Percentiles rank a stretch among this genome's conserved stretches.
Evolutionary conservation across 768 basidiomycete species (phyloP).

Genomic region (Panaeolus cyanescens): DNA sequence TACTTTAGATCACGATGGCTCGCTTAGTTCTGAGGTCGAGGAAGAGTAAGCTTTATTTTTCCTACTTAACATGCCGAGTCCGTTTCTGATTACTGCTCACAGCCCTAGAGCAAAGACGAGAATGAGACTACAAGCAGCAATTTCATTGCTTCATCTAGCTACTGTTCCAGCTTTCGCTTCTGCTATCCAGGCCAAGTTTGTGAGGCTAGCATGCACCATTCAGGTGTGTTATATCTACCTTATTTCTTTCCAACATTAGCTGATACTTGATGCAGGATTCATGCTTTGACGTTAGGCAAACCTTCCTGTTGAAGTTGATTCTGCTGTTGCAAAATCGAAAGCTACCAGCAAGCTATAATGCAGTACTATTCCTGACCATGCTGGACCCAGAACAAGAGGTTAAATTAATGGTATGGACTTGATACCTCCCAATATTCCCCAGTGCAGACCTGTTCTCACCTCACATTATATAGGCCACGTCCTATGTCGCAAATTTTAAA

Average conservation of each 20-base stretch:
- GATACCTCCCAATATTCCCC: background rate
- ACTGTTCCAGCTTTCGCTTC: slow-evolving; percentile 58
- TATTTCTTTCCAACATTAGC: background rate
- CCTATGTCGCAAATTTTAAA: slow-evolving; percentile 55
- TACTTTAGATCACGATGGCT: slow-evolving; percentile 70
- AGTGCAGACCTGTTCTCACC: background rate
- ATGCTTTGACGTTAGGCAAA: slow-evolving; percentile 81
- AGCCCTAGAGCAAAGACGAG: slow-evolving; percentile 71
- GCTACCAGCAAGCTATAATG: slow-evolving; percentile 72
- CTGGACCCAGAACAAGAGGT: slow-evolving; percentile 91
- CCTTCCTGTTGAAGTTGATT: slow-evolving; percentile 76
- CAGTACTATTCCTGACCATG: slow-evolving; percentile 85
- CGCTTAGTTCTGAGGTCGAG: slow-evolving; percentile 43
- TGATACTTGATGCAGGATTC: slow-evolving; percentile 60
- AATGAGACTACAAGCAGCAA: slow-evolving; percentile 80
- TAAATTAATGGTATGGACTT: slow-evolving; percentile 54
- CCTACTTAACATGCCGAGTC: background rate
- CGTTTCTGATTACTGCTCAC: slow-evolving; percentile 7
- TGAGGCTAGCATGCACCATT: slow-evolving; percentile 67
- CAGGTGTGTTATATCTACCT: slow-evolving; percentile 57
- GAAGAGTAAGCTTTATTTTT: slow-evolving; percentile 44
- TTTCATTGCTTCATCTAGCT: slow-evolving; percentile 78
- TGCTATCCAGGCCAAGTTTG: slow-evolving; percentile 61
- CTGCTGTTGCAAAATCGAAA: slow-evolving; percentile 62
- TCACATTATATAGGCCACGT: slow-evolving; percentile 43